Evolutionary conservation across 2,329 filamentous ascomycete species (phyloP).

Genomic region (Monosporascus ibericus): DNA sequence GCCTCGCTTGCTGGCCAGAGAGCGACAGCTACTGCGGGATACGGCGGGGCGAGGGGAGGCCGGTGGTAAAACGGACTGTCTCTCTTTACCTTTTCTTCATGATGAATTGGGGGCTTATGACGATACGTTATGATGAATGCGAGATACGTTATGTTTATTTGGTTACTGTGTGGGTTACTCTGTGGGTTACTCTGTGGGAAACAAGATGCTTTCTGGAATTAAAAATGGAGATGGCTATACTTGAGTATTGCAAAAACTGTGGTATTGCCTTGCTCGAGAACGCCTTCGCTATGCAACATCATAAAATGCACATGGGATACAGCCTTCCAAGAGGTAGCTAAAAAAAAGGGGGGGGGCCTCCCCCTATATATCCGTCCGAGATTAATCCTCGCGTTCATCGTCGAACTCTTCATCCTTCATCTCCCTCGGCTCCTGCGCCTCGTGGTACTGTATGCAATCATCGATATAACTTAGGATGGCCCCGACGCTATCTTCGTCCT

Average conservation of each 20-base stretch:
- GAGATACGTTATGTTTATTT: too few species aligned
- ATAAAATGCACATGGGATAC: neutral
- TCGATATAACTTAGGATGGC: conserved; percentile 54
- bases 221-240: conserved; percentile 2
- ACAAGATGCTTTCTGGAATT: too few species aligned
- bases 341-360: neutral
- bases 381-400: conserved; percentile 12
- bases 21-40: conserved; percentile 8
- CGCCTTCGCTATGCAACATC: conserved; percentile 20
- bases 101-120: too few species aligned
- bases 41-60: conserved; percentile 8
- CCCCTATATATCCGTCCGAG: neutral
- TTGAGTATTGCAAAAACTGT: conserved; percentile 4
- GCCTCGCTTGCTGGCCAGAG: conserved; percentile 6
- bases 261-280: conserved; percentile 14
- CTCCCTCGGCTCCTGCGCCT: conserved; percentile 28
- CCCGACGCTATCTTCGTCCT: conserved; percentile 86
- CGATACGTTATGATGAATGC: too few species aligned
- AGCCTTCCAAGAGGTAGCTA: neutral
- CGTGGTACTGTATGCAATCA: conserved; percentile 37
- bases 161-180: too few species aligned
- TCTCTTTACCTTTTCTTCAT: too few species aligned
- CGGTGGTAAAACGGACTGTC: neutral
- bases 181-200: too few species aligned
- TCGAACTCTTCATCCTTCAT: conserved; percentile 27